Conservation (phyloP, 805 yeast genomes). For the Sugiyamaella floridensis region DNA sequence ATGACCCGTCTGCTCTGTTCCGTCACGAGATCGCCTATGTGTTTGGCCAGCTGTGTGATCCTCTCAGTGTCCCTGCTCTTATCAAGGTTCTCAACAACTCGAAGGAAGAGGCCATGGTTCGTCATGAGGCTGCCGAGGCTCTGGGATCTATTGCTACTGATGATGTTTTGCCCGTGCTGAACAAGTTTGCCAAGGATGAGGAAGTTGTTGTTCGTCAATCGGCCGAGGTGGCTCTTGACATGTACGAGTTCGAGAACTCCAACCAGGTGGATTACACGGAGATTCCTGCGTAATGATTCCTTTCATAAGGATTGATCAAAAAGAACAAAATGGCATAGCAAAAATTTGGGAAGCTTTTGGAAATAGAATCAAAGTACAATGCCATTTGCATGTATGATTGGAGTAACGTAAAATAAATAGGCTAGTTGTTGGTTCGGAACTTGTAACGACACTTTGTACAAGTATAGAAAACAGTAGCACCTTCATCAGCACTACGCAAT, state of each 20-base stretch:
- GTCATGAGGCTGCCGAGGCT: constrained; percentile 99
- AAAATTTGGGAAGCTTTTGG: background rate
- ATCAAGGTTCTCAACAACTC: constrained; percentile 71
- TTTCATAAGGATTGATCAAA: background rate
- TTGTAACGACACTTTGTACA: constrained; percentile 90
- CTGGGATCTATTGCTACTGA: constrained; percentile 95
- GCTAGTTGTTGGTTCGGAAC: constrained; percentile 83
- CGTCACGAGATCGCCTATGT: constrained; percentile 98
- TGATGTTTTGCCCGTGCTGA: constrained; percentile 84
- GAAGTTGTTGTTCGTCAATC: constrained; percentile 93
- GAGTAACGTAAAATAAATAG: background rate
- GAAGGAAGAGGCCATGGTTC: constrained; percentile 93
- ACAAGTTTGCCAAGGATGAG: constrained; percentile 68
- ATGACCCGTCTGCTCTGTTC: constrained; percentile 86
- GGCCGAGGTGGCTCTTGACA: constrained; percentile 94
- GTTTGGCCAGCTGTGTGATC: constrained; percentile 93
- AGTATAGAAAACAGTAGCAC: constrained; percentile 95
- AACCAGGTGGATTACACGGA: constrained; percentile 70
- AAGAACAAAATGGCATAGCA: background rate
- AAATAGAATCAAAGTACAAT: background rate
- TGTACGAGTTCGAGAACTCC: constrained; percentile 93
- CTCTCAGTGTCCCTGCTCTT: constrained; percentile 83
- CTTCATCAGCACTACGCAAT: constrained; percentile 97
- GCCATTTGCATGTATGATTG: background rate
- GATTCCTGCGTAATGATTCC: constrained; percentile 13